These are phyloP conservation scores for Colletotrichum tanaceti DNA, from an alignment of 2,329 filamentous ascomycete genomes.

Conservation along the genomic window DNA sequence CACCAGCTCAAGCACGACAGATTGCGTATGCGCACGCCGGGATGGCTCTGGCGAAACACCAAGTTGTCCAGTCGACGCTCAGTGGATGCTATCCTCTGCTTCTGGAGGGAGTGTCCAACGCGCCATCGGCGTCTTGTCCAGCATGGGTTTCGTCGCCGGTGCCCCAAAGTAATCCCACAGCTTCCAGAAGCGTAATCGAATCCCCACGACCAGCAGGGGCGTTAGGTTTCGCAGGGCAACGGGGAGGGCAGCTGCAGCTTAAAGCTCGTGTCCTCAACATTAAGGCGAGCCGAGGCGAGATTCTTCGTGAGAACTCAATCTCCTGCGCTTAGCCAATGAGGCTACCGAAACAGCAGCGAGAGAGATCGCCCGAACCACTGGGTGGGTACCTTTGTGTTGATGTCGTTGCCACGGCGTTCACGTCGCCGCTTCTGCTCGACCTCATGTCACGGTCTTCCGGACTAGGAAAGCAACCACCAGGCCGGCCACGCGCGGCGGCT, in stretches of 20 bases:
- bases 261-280: slow-evolving; percentile 9
- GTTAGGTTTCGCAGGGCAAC: slow-evolving; percentile 27
- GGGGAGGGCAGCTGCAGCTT: slow-evolving; percentile 1
- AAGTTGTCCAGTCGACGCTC: slow-evolving; percentile 33
- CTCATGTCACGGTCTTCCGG: slow-evolving; percentile 17
- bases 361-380: slow-evolving; percentile 2
- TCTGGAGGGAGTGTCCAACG: slow-evolving; percentile 8
- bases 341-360: not conserved
- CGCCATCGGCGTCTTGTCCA: slow-evolving; percentile 7
- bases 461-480: slow-evolving; percentile 11
- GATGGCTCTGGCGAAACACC: not conserved
- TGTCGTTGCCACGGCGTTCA: not conserved
- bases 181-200: slow-evolving; percentile 30
- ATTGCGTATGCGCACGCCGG: slow-evolving; percentile 17
- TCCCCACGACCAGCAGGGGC: slow-evolving; percentile 6
- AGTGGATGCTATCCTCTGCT: slow-evolving; percentile 17
- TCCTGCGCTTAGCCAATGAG: slow-evolving; percentile 1
- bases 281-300: slow-evolving; percentile 6
- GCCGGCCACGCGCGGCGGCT: slow-evolving; percentile 34
- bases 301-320: slow-evolving; percentile 1
- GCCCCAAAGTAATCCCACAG: slow-evolving; percentile 19
- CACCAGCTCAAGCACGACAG: not conserved
- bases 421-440: not conserved
- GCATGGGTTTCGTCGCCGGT: slow-evolving; percentile 10
- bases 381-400: not conserved